phyloP scores from a whole-genome alignment of 129 eudicot genomes.

The Pittosporum tobira region DNA sequence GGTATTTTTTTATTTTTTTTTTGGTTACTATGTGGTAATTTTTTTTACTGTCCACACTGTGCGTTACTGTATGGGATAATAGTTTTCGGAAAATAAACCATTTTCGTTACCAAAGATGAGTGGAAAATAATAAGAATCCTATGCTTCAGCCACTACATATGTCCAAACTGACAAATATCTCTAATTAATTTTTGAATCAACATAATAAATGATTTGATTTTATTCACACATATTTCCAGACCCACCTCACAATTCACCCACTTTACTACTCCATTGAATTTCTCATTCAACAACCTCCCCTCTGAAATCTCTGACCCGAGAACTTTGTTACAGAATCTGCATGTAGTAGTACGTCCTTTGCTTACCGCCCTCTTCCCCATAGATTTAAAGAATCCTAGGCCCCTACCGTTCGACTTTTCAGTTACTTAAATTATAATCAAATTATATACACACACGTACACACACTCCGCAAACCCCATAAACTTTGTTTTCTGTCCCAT shows the following conservation, averaged over 20 bases:
- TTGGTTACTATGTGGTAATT: too few relatives aligned
- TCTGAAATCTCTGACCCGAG: conserved; percentile 2
- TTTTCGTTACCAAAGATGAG: too few relatives aligned
- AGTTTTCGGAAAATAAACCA: too few relatives aligned
- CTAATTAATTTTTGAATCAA: too few relatives aligned
- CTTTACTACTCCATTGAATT: conserved; percentile 27
- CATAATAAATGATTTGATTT: too few relatives aligned
- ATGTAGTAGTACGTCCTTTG: neutral
- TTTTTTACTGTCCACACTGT: too few relatives aligned
- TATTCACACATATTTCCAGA: conserved; percentile 1
- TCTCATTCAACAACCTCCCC: conserved; percentile 14
- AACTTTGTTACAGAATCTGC: neutral
- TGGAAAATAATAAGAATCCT: too few relatives aligned
- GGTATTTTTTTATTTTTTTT: too few relatives aligned
- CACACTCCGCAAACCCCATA: neutral
- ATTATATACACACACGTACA: neutral
- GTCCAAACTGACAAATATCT: too few relatives aligned
- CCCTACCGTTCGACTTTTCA: neutral
- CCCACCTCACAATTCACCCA: conserved; percentile 15
- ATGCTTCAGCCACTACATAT: too few relatives aligned
- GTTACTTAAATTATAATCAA: neutral
- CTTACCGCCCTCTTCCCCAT: neutral
- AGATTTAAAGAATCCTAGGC: neutral
- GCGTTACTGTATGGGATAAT: too few relatives aligned
- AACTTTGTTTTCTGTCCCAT: neutral